Evolutionary conservation across 768 basidiomycete genomes (phyloP).

Genomic region (Amanita pallidorosea): DNA sequence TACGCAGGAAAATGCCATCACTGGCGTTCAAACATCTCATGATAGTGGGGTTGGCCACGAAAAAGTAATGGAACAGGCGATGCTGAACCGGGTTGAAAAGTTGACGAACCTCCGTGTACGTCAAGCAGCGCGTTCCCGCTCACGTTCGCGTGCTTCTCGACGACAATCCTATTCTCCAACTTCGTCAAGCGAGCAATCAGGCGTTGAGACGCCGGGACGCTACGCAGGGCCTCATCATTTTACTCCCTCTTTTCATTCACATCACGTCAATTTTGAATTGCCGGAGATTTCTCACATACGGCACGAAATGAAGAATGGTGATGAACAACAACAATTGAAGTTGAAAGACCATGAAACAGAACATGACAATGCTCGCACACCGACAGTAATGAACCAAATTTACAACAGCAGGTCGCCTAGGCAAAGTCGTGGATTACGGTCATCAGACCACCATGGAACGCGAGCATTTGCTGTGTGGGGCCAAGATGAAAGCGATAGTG

Average conservation of each 20-base stretch:
- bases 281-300: conserved; percentile 20
- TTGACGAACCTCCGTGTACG: conserved; percentile 19
- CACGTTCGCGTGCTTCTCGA: not conserved
- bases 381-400: conserved; percentile 35
- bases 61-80: conserved; percentile 13
- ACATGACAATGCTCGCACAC: conserved; percentile 45
- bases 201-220: conserved; percentile 54
- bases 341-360: conserved; percentile 42
- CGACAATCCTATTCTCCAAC: not conserved
- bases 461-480: conserved; percentile 81
- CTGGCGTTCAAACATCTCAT: conserved; percentile 1
- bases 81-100: conserved; percentile 20
- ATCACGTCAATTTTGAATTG: conserved; percentile 42
- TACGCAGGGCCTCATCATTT: conserved; percentile 42
- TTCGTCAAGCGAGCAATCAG: conserved; percentile 34
- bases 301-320: conserved; percentile 30
- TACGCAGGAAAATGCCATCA: not conserved
- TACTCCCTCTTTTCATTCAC: conserved; percentile 28
- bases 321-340: not conserved
- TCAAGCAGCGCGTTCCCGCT: conserved; percentile 20
- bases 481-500: conserved; percentile 82
- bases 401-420: conserved; percentile 19
- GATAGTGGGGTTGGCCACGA: conserved; percentile 2
- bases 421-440: conserved; percentile 22
- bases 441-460: conserved; percentile 28